A percentile compares a stretch with the other conserved stretches of the same genome.
phyloP scores from a whole-genome alignment of 2,329 filamentous ascomycete species.

The Coniosporium tulheliwenetii region DNA sequence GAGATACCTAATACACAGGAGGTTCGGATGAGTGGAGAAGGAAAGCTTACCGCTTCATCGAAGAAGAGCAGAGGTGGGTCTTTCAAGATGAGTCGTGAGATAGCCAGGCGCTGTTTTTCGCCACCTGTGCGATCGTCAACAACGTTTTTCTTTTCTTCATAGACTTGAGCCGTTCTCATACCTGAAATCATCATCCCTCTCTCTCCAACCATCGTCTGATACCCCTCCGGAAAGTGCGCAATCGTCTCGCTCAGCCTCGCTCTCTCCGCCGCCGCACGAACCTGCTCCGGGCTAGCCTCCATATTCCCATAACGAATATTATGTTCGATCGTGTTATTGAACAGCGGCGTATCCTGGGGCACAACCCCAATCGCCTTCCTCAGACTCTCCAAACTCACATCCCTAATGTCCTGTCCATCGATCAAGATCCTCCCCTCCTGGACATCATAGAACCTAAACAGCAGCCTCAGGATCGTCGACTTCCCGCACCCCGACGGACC shows the following conservation, averaged over 20 bases:
- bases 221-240: slow-evolving; percentile 66
- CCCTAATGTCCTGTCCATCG: slow-evolving; percentile 81
- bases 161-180: background rate
- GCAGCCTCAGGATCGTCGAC: slow-evolving; percentile 74
- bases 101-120: slow-evolving; percentile 81
- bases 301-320: slow-evolving; percentile 90
- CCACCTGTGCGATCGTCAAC: slow-evolving; percentile 24
- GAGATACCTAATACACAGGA: background rate
- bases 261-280: slow-evolving; percentile 62
- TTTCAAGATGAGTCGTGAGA: slow-evolving; percentile 72
- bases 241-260: slow-evolving; percentile 79
- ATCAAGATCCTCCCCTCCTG: slow-evolving; percentile 75
- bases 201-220: slow-evolving; percentile 83
- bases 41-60: slow-evolving; percentile 56
- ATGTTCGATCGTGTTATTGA: slow-evolving; percentile 91
- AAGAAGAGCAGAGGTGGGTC: slow-evolving; percentile 86
- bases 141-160: too few species aligned
- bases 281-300: slow-evolving; percentile 54
- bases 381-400: slow-evolving; percentile 68
- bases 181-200: slow-evolving; percentile 90
- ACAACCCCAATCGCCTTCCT: slow-evolving; percentile 83
- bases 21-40: background rate
- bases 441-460: slow-evolving; percentile 91
- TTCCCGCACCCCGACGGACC: slow-evolving; percentile 94
- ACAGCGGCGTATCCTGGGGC: slow-evolving; percentile 89